phyloP scores from a whole-genome alignment of 768 basidiomycete species.

The Lentinus tigrinus region DNA sequence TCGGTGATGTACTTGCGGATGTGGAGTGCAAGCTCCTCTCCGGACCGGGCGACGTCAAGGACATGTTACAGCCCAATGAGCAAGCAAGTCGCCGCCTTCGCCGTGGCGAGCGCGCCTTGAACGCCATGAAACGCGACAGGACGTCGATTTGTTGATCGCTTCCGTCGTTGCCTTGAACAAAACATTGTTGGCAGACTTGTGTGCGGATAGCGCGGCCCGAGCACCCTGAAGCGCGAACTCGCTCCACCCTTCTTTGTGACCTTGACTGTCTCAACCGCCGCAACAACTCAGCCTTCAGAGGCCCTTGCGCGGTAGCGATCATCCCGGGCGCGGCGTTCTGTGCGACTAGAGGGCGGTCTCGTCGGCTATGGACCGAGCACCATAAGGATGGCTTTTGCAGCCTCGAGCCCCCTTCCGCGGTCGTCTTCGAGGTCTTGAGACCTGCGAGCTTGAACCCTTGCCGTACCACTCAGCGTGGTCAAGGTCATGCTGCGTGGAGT shows the following conservation, averaged over 20 bases:
- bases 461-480: too few species aligned
- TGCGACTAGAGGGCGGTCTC: too few species aligned
- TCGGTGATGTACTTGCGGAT: not conserved
- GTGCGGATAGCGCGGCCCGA: not conserved
- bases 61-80: not conserved
- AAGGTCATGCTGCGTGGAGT: too few species aligned
- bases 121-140: not conserved
- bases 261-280: not conserved
- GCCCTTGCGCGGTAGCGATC: too few species aligned
- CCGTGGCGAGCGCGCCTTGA: not conserved
- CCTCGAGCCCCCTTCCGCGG: too few species aligned
- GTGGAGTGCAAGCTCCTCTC: not conserved
- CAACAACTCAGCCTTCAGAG: too few species aligned
- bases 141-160: not conserved
- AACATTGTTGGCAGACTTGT: not conserved
- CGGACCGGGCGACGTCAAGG: not conserved
- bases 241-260: not conserved
- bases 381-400: too few species aligned
- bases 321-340: too few species aligned
- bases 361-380: too few species aligned
- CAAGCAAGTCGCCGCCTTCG: not conserved
- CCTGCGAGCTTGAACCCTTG: too few species aligned
- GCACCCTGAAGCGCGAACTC: not conserved
- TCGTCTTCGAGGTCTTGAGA: too few species aligned
- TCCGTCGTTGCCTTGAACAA: not conserved